A percentile compares a stretch with the other conserved stretches of the same genome.
phyloP scores from a whole-genome alignment of 2,329 filamentous ascomycete genomes.

The Ilyonectria sp. region DNA sequence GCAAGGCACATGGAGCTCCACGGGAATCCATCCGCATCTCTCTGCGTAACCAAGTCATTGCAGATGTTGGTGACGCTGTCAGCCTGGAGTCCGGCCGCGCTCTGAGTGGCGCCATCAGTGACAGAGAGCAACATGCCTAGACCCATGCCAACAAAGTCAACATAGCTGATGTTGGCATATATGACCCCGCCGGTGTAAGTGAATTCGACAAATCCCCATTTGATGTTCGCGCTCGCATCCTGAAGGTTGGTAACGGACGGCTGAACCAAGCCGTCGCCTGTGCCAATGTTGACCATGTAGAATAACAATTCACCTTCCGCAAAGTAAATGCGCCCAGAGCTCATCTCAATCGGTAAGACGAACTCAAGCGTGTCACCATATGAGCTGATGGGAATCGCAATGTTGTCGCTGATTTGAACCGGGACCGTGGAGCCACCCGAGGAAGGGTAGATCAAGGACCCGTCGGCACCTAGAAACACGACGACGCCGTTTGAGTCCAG shows the following conservation, averaged over 20 bases:
- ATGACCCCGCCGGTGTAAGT: constrained; percentile 59
- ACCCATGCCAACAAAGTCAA: constrained; percentile 66
- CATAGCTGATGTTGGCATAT: constrained; percentile 66
- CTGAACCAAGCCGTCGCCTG: constrained; percentile 60
- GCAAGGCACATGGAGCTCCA: constrained; percentile 64
- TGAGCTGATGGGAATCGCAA: constrained; percentile 60
- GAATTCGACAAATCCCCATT: constrained; percentile 67
- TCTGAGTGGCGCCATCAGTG: constrained; percentile 54
- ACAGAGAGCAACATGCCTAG: constrained; percentile 65
- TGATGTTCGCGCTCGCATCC: constrained; percentile 60
- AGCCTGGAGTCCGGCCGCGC: constrained; percentile 57
- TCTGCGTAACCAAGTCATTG: constrained; percentile 56
- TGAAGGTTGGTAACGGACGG: constrained; percentile 61
- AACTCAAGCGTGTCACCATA: constrained; percentile 56
- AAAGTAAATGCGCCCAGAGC: constrained; percentile 62
- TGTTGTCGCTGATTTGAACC: constrained; percentile 54
- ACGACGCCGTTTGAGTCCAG: constrained; percentile 56
- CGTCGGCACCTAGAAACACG: constrained; percentile 61
- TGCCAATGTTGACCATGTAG: constrained; percentile 54
- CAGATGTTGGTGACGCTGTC: constrained; percentile 59
- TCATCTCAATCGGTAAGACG: constrained; percentile 58
- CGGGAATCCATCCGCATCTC: constrained; percentile 54
- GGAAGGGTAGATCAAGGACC: constrained; percentile 59
- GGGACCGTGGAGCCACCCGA: constrained; percentile 54
- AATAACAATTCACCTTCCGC: constrained; percentile 60